Percentiles rank a stretch among this genome's conserved stretches.
Evolutionary conservation across 345 rosid species (phyloP).

Genomic region (Populus ilicifolia): DNA sequence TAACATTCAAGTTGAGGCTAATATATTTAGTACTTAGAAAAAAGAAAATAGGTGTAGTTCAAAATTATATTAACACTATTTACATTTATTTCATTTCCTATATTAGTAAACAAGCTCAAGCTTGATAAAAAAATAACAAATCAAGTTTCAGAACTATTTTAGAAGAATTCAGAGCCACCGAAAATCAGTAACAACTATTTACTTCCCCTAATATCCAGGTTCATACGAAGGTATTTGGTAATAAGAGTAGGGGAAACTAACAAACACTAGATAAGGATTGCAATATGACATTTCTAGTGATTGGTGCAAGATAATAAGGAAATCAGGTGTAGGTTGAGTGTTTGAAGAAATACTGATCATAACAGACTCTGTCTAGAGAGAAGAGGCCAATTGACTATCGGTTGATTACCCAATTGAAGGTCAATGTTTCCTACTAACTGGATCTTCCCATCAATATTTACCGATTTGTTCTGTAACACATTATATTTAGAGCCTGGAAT

Average conservation of each 20-base stretch:
- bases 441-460: neutral
- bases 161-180: neutral
- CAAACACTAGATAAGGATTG: neutral
- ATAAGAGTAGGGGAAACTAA: neutral
- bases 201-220: neutral
- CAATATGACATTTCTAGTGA: neutral
- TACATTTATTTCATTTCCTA: neutral
- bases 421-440: neutral
- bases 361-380: neutral
- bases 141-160: neutral
- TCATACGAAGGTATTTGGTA: neutral
- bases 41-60: neutral
- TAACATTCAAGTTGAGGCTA: neutral
- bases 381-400: neutral
- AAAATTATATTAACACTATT: neutral
- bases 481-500: neutral
- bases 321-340: neutral
- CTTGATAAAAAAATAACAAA: neutral
- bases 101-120: neutral
- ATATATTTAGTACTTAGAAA: neutral
- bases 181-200: neutral
- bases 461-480: neutral
- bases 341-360: neutral
- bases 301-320: neutral
- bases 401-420: neutral